Evolutionary conservation across 768 basidiomycete genomes (phyloP), one percentile per base, ranked within the genome.

Genomic region (Tubosaeta brunneosetosa): DNA sequence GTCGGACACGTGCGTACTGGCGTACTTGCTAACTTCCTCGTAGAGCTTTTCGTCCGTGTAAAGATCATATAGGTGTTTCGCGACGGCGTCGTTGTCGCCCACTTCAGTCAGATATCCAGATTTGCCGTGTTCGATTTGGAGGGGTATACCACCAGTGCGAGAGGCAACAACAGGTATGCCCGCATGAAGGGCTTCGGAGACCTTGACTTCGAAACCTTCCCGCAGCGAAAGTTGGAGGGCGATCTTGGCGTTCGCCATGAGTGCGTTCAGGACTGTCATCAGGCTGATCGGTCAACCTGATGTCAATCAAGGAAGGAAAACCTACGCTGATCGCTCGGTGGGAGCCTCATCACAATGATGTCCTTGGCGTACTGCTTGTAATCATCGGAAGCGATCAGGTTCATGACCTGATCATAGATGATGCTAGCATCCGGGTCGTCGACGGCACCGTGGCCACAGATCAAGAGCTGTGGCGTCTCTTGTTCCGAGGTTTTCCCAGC

Each of bases 191-290:
- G 90, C 91, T 73, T 95, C 91, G 44, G 91, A 93, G 46, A 94
- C 93, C 70, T 97, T 97, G 72, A 97, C 91, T 66, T 97, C 94
- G 73, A 97, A 97, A 27, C 94, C 94, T 73, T 97, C 94, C 52
- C 93, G 86, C 42, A 88, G 86, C 47, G 91, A 93, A 42, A 97
- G 83, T 69, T 97, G 94, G 45, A 92, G 80, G 4, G 90, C 93
- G 52, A 94, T 86, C 74, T 89, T 86, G 42, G 90, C 80, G 59
- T 94, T 94, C 48, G 88, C 84, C 81, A 97, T 81, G 60, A 97
- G 78, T 9, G 88, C 86, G 59, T 95, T 93, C 53, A 97, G 77
- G 47, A 95, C 87, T 85, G 62, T 46, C 42, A 61, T 33, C 53
- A 40, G 19, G 3, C 33, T 0, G 36, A 41, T 61, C 16, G 55